These are phyloP conservation scores for Dothidotthia symphoricarpi DNA, from an alignment of 2,329 filamentous ascomycete species.

Conservation along the genomic window DNA sequence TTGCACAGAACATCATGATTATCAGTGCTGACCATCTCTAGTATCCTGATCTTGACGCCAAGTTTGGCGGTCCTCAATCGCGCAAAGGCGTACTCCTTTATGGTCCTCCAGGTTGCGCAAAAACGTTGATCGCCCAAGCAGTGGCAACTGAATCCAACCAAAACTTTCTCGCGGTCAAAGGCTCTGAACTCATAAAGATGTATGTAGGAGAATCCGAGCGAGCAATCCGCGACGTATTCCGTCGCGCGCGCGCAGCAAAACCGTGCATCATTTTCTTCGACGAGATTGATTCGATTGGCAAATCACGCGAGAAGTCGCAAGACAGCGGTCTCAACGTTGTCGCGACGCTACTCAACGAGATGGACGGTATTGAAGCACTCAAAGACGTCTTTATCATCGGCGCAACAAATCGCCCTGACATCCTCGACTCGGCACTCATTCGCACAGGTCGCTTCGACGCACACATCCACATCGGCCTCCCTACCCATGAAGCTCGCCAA, in stretches of 20 bases:
- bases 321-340: conserved; percentile 74
- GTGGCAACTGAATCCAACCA: conserved; percentile 86
- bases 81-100: conserved; percentile 86
- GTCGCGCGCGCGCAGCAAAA: conserved; percentile 77
- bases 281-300: conserved; percentile 85
- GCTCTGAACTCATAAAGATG: conserved; percentile 90
- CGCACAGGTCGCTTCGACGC: conserved; percentile 83
- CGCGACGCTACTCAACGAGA: conserved; percentile 86
- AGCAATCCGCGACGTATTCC: conserved; percentile 79
- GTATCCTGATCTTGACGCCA: conserved; percentile 37
- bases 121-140: conserved; percentile 88
- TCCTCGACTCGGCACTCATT: conserved; percentile 80
- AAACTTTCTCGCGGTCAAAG: conserved; percentile 94
- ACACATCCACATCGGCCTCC: conserved; percentile 81
- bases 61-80: conserved; percentile 43
- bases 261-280: conserved; percentile 97
- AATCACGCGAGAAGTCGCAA: conserved; percentile 51
- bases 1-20: background rate
- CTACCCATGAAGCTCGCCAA: conserved; percentile 67
- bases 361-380: conserved; percentile 88
- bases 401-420: conserved; percentile 86
- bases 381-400: conserved; percentile 83
- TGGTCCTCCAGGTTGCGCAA: conserved; percentile 90
- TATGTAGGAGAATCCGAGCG: conserved; percentile 95
- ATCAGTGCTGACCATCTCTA: conserved; percentile 12